Conservation (phyloP, 768 basidiomycete species). For the Cystofilobasidium ferigula region DNA sequence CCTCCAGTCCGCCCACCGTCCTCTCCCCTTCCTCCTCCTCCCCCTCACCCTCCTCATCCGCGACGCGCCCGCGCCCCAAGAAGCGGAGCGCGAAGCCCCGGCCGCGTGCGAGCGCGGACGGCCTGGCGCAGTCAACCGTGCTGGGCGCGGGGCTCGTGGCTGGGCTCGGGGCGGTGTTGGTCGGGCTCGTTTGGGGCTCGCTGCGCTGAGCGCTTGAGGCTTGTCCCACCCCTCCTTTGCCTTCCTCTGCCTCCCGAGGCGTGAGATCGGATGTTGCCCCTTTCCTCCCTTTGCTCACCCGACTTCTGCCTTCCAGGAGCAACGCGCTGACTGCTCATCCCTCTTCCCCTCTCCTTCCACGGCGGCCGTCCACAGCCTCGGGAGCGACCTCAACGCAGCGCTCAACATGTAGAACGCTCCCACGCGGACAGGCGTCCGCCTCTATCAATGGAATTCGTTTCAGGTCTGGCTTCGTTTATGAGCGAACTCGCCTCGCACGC, state of each 20-base stretch:
- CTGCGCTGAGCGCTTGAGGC: not conserved
- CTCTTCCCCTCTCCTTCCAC: not conserved
- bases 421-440: no score
- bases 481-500: no score
- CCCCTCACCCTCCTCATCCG: not conserved
- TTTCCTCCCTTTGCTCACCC: not conserved
- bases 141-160: slow-evolving; percentile 30
- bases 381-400: slow-evolving; percentile 14
- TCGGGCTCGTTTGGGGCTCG: slow-evolving; percentile 34
- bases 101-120: not conserved
- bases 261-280: no score
- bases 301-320: no score
- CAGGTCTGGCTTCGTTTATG: no score
- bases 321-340: not conserved
- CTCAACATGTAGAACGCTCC: slow-evolving; percentile 23
- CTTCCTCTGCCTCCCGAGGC: not conserved
- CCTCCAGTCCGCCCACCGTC: no score
- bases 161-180: slow-evolving; percentile 34
- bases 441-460: no score
- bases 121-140: slow-evolving; percentile 12
- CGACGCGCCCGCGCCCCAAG: not conserved
- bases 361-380: slow-evolving; percentile 4
- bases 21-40: not conserved
- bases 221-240: not conserved
- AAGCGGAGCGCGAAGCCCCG: not conserved